Evolutionary conservation across 345 rosid species (phyloP).

Genomic region (Carallia brachiata): DNA sequence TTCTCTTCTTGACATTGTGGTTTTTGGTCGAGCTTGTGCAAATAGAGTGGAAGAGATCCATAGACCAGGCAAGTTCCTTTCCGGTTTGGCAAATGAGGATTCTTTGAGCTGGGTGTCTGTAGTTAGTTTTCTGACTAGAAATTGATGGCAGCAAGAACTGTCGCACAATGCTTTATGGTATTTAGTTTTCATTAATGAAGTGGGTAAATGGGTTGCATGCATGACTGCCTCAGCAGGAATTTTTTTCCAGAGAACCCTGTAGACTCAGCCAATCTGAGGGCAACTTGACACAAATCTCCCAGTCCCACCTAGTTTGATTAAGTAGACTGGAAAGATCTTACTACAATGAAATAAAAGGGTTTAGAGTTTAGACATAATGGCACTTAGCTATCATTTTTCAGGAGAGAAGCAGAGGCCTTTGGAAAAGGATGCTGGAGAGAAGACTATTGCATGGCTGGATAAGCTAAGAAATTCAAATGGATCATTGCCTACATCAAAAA

Average conservation of each 20-base stretch:
- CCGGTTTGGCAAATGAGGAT: not conserved
- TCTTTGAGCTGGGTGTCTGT: too few relatives aligned
- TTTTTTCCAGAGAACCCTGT: not conserved
- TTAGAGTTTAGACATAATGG: not conserved
- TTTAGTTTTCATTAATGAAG: too few relatives aligned
- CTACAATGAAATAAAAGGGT: not conserved
- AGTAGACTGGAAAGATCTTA: not conserved
- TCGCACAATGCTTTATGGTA: too few relatives aligned
- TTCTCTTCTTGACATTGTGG: slow-evolving; percentile 95
- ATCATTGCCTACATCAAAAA: slow-evolving; percentile 45
- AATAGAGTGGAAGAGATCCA: slow-evolving; percentile 86
- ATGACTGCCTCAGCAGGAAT: not conserved
- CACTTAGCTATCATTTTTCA: slow-evolving; percentile 24
- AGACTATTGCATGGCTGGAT: slow-evolving; percentile 89
- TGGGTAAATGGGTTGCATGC: too few relatives aligned
- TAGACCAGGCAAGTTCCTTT: slow-evolving; percentile 54
- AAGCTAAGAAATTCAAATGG: slow-evolving; percentile 59
- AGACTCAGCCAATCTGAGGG: not conserved
- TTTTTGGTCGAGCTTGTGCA: slow-evolving; percentile 96
- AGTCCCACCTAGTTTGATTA: not conserved
- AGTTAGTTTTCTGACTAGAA: too few relatives aligned
- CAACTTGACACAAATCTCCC: not conserved
- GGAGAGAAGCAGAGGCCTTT: slow-evolving; percentile 86
- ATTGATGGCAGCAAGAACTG: too few relatives aligned
- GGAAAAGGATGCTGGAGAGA: slow-evolving; percentile 82